Conservation (phyloP, 2,329 filamentous ascomycete species). For the Phoma sp. region DNA sequence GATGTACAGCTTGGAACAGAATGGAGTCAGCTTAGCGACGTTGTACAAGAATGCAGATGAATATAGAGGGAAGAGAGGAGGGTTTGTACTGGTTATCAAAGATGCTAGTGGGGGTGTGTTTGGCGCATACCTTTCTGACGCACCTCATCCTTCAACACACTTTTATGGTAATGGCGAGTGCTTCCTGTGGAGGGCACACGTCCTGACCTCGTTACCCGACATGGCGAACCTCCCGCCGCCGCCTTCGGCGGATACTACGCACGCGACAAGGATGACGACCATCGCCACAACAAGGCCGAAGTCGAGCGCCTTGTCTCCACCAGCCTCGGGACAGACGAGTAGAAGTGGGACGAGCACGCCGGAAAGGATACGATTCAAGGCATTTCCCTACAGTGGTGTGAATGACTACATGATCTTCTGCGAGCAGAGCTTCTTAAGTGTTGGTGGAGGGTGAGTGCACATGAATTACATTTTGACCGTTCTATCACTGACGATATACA, state of each 20-base stretch:
- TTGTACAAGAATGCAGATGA: constrained; percentile 80
- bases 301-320: constrained; percentile 35
- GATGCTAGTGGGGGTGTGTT: constrained; percentile 82
- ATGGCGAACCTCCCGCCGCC: constrained; percentile 69
- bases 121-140: constrained; percentile 91
- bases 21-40: constrained; percentile 86
- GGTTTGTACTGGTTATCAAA: constrained; percentile 86
- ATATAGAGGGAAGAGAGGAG: constrained; percentile 72
- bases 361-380: constrained; percentile 90
- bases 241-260: constrained; percentile 69
- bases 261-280: constrained; percentile 67
- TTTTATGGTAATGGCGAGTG: constrained; percentile 98
- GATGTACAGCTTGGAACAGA: constrained; percentile 87
- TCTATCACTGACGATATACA: constrained; percentile 20
- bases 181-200: constrained; percentile 82
- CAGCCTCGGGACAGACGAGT: constrained; percentile 38
- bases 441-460: constrained; percentile 73
- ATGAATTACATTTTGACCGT: background rate
- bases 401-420: constrained; percentile 98
- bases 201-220: constrained; percentile 61
- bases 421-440: constrained; percentile 80
- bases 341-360: constrained; percentile 62
- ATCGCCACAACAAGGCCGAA: constrained; percentile 42
- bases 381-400: constrained; percentile 92
- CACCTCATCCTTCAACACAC: constrained; percentile 77